Evolutionary conservation across 1,284 basidiomycete species (phyloP), one percentile per base, ranked within the genome.

Genomic region (Taiwanofungus camphoratus): DNA sequence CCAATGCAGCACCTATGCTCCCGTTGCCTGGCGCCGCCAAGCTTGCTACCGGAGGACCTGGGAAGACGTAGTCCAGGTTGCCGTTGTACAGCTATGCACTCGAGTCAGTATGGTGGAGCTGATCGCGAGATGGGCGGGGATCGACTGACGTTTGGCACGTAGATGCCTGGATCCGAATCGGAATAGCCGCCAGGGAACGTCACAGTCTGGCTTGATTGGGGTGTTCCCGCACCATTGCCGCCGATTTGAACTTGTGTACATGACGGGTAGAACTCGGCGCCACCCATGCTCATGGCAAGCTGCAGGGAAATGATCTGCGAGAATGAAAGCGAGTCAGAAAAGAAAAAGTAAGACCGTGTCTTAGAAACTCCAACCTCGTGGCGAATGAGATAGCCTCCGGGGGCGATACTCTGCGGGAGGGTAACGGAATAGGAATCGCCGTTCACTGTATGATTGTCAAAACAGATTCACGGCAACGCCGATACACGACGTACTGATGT

Each of bases 191-290:
- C 83, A 2, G 84, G 84, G 48, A 87, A 66, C 11, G 56, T 62
- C 16, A 82, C 80, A 26, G 76, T 70, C 45, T 77, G 71, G 52
- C 57, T 59, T 4, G 50, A 46, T 13, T 24, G 24, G 2, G 79
- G 71, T 0, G 48, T 57, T 24, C 72, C 76, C 8, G 61, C 70
- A 16, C 69, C 69, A 18, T 59, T 70, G 15, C 81, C 81, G 2
- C 70, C 67, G 29, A 87, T 63, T 23, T 52, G 66, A 42, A 87
- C 55, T 55, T 87, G 84, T 7, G 74, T 59, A 57, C 84, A 87
- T 16, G 71, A 74, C 0, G 78, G 77, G 58, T 87, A 87, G 64
- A 84, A 86, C 60, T 87, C 83, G 8, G 81, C 83, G 11, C 77
- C 77, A 4, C 76, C 75, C 0, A 41, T 1, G 1, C 55, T 46